Conservation (phyloP, 805 yeast genomes). For the Ogataea ganodermae region DNA sequence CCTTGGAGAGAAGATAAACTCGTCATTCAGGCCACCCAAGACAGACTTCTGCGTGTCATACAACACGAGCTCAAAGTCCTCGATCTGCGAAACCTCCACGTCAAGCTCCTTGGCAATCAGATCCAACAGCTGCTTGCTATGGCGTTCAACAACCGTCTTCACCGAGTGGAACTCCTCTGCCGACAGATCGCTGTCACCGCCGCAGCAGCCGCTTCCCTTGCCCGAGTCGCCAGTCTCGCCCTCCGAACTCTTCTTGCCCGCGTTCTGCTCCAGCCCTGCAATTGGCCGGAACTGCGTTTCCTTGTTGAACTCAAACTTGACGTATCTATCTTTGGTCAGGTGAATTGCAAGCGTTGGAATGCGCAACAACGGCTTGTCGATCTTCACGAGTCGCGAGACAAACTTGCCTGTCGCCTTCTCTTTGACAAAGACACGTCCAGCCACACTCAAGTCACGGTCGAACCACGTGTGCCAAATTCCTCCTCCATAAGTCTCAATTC, state of each 20-base stretch:
- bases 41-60: constrained; percentile 83
- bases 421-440: constrained; percentile 83
- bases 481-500: constrained; percentile 95
- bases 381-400: constrained; percentile 70
- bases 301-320: constrained; percentile 83
- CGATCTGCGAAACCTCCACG: constrained; percentile 58
- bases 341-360: constrained; percentile 96
- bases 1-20: constrained; percentile 89
- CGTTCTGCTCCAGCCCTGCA: constrained; percentile 50
- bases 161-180: constrained; percentile 64
- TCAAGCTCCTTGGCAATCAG: constrained; percentile 66
- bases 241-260: constrained; percentile 3
- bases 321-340: constrained; percentile 72
- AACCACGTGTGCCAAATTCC: constrained; percentile 98
- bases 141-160: constrained; percentile 68
- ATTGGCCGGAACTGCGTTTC: constrained; percentile 87
- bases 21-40: constrained; percentile 87
- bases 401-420: constrained; percentile 47
- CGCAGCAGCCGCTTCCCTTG: constrained; percentile 39
- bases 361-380: constrained; percentile 80
- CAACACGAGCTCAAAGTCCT: constrained; percentile 85
- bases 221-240: too few relatives aligned
- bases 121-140: constrained; percentile 68
- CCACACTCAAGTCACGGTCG: constrained; percentile 87
- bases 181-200: constrained; percentile 51